A percentile compares a stretch with the other conserved stretches of the same genome.
Conservation (phyloP, 164 flowering plant genomes). For the Protea cynaroides region DNA sequence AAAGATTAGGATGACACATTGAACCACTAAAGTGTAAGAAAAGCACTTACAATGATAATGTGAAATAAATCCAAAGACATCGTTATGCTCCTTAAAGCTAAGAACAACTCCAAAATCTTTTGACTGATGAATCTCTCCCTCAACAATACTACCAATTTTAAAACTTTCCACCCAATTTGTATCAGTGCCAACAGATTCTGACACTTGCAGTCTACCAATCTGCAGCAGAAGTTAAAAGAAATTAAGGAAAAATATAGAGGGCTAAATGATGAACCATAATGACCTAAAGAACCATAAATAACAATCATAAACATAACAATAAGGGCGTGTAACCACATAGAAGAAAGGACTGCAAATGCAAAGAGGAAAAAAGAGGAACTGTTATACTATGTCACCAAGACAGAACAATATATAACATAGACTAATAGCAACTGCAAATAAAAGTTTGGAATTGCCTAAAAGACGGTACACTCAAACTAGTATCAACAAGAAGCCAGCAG, state of each 20-base stretch:
- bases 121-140: slow-evolving; percentile 58
- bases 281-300: no score
- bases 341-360: background rate
- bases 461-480: no score
- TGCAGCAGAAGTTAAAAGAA: slow-evolving; percentile 19
- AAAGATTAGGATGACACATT: background rate
- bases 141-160: slow-evolving; percentile 46
- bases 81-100: slow-evolving; percentile 49
- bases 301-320: no score
- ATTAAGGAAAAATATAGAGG: background rate
- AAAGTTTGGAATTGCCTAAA: background rate
- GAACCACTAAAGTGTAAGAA: background rate
- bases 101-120: slow-evolving; percentile 79
- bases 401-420: background rate
- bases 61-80: slow-evolving; percentile 74
- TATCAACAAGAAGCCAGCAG: no score
- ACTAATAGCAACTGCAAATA: background rate
- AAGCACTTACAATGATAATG: slow-evolving; percentile 62
- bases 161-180: slow-evolving; percentile 54
- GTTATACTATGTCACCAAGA: background rate
- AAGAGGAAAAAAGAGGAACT: background rate
- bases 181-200: slow-evolving; percentile 28
- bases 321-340: background rate
- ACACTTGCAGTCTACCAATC: slow-evolving; percentile 61
- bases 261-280: no score